Conservation (phyloP, 305 asterid species). For the Fraxinus sp. region DNA sequence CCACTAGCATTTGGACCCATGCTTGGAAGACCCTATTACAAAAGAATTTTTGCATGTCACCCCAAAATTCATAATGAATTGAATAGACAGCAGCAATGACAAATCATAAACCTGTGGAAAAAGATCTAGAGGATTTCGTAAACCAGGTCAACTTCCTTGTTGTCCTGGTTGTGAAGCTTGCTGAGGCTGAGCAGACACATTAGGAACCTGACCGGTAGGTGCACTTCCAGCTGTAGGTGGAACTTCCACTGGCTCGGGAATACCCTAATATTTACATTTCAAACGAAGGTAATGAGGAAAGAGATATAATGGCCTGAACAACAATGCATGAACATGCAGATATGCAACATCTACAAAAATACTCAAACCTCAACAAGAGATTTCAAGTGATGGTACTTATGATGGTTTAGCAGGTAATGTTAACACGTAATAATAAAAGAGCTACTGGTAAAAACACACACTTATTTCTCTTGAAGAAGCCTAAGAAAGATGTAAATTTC, state of each 20-base stretch:
- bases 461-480: neutral
- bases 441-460: neutral
- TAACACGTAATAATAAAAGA: neutral
- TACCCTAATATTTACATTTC: conserved; percentile 50
- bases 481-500: neutral
- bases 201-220: conserved; percentile 29
- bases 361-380: neutral
- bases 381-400: neutral
- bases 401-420: neutral
- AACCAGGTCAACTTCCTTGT: too few relatives aligned
- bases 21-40: conserved; percentile 62
- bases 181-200: conserved; percentile 50
- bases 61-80: neutral
- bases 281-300: conserved; percentile 17
- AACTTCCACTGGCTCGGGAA: conserved; percentile 69
- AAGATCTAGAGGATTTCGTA: conserved; percentile 72
- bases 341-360: neutral
- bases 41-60: conserved; percentile 17
- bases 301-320: neutral
- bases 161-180: conserved; percentile 59
- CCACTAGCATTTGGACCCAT: conserved; percentile 64
- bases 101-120: conserved; percentile 71
- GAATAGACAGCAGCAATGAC: neutral
- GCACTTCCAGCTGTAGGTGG: conserved; percentile 42
- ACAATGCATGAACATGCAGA: neutral